These are phyloP conservation scores for Dalbergia cochinchinensis DNA, from an alignment of 306 rosid species.

Conservation along the genomic window DNA sequence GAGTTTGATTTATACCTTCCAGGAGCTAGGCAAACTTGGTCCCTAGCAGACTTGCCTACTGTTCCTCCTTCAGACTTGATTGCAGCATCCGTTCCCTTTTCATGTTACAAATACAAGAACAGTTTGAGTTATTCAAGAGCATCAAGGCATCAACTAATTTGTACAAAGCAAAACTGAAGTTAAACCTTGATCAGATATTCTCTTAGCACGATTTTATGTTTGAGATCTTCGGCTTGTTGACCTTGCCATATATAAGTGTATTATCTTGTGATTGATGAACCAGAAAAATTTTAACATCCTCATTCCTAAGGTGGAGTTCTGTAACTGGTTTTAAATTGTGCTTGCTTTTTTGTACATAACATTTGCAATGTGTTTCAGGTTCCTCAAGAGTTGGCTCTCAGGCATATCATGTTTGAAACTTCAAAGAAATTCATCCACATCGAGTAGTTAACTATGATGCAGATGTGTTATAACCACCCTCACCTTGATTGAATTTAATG, in stretches of 20 bases:
- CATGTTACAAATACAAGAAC: constrained; percentile 32
- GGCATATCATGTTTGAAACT: not conserved
- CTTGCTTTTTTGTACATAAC: not conserved
- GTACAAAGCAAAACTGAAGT: constrained; percentile 12
- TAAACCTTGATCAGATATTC: constrained; percentile 21
- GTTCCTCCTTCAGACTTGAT: constrained; percentile 45
- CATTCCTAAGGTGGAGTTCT: not conserved
- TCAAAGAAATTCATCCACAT: not conserved
- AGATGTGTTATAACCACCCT: not conserved
- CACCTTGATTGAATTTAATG: not conserved
- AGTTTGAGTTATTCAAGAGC: constrained; percentile 29
- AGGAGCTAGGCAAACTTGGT: constrained; percentile 41
- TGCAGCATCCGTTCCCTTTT: constrained; percentile 52
- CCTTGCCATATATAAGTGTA: constrained; percentile 14
- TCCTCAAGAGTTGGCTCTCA: constrained; percentile 17
- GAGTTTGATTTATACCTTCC: constrained; percentile 59
- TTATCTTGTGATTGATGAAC: constrained; percentile 1
- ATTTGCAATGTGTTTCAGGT: constrained; percentile 12
- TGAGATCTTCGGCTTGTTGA: constrained; percentile 22
- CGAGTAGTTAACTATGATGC: not conserved
- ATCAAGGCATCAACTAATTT: constrained; percentile 1
- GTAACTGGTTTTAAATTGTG: not conserved
- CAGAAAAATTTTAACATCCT: constrained; percentile 3
- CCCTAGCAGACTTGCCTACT: constrained; percentile 39
- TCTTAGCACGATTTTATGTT: constrained; percentile 13